Evolutionary conservation across 257 asterid species (phyloP).

Genomic region (Avicennia marina): DNA sequence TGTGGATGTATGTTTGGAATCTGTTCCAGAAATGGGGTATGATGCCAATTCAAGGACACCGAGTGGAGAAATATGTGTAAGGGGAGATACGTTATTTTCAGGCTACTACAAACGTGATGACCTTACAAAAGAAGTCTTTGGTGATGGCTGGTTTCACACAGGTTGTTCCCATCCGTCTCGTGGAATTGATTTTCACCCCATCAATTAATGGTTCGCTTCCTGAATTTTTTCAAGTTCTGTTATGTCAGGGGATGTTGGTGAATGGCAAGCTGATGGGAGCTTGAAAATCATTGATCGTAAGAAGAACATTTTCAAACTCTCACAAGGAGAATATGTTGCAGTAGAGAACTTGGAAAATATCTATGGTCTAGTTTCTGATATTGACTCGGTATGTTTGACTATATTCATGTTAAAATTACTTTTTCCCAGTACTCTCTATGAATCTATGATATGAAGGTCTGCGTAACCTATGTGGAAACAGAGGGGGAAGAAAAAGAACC

Average conservation of each 20-base stretch:
- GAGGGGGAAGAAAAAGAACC: no score
- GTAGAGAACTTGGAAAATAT: constrained; percentile 93
- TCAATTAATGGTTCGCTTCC: neutral
- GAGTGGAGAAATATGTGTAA: constrained; percentile 88
- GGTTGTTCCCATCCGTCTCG: constrained; percentile 35
- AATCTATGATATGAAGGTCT: no score
- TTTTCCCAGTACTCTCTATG: no score
- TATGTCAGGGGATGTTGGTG: constrained; percentile 84
- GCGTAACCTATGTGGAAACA: no score
- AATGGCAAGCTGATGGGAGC: constrained; percentile 91
- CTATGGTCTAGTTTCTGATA: constrained; percentile 50
- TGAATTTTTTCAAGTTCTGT: neutral
- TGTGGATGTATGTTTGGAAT: constrained; percentile 88
- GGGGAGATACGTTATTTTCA: constrained; percentile 75
- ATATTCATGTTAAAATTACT: neutral
- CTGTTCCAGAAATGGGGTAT: constrained; percentile 96
- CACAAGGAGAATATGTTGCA: constrained; percentile 99
- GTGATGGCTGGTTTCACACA: constrained; percentile 98
- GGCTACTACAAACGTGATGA: constrained; percentile 94
- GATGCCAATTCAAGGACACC: constrained; percentile 82
- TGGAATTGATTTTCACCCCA: constrained; percentile 5
- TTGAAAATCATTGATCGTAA: constrained; percentile 90
- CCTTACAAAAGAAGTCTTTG: constrained; percentile 80
- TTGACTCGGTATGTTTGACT: constrained; percentile 64
- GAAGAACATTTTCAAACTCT: constrained; percentile 93